Base-by-base conservation (phyloP, 2,329 filamentous ascomycete genomes). In the Alternaria dauci region DNA sequence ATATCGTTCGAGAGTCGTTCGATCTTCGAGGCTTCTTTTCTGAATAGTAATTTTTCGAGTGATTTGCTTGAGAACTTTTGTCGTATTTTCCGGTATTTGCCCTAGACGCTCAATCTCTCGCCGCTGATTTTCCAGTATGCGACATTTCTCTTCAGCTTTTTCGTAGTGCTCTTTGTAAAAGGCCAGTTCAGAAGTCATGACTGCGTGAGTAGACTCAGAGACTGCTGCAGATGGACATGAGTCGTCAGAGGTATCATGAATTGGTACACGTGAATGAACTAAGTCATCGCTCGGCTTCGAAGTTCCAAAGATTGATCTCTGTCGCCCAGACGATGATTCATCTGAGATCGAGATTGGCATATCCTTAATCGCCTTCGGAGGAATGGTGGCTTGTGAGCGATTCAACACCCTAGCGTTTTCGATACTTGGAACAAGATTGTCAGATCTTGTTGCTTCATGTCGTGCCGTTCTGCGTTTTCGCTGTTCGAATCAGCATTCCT, bases 121-220 rank as follows among this genome's bases (percentile, higher is more conserved):
- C 26, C 12, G 34, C 25, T 52, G 26, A 8, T 41, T 26, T 12
- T 46, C 25, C 18, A 52, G 12, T 2, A 52, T 26, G 8, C 26
- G 25, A 30, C 39, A 47, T 30, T 52, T n/a, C 26, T 18, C 25
- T 53, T 58, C 39, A 32, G 47, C 48, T 38, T 52, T 23, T 18
- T 53, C n/a, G 6, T 23, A 52, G n/a, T 38, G 46, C 7, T 44
- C 8, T 12, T 43, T 58, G n/a, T 50, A 52, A 38, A 43, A 30
- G 28, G 46, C 34, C 20, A 58, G 34, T 11, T 58, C 55, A 23
- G 18, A 51, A 25, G 51, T 16, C 14, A 58, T 20, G 5, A 52
- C 26, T 25, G 26, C 46, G 8, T 52, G 16, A 36, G 34, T 36
- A 36, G 34, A 36, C 14, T 36, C 34, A 11, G 9, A 7, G 16